Percentiles rank a stretch among this genome's conserved stretches.
Evolutionary conservation across 2,329 filamentous ascomycete species (phyloP).

Genomic region (Botryotinia globosa): DNA sequence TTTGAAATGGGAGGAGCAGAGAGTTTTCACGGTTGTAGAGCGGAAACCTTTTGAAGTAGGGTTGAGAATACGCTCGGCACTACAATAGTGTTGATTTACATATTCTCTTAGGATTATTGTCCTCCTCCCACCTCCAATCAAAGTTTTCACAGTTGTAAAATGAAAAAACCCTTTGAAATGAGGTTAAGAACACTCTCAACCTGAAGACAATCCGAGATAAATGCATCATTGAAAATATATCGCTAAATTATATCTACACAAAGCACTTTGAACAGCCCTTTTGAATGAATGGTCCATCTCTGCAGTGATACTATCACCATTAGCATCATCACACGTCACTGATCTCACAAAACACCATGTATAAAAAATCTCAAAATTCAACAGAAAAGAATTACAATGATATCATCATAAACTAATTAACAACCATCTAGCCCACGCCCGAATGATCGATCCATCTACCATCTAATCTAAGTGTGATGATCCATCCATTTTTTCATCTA

Average conservation of each 20-base stretch:
- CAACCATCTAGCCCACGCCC: not conserved
- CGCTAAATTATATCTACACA: no score
- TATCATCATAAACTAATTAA: conserved; percentile 1
- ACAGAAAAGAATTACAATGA: not conserved
- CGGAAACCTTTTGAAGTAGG: not conserved
- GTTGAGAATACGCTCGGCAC: not conserved
- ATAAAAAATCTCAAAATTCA: not conserved
- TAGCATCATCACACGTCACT: not conserved
- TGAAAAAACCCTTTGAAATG: no score
- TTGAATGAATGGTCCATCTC: not conserved
- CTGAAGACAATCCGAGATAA: no score
- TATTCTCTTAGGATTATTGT: no score
- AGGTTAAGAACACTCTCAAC: no score
- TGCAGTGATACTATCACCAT: not conserved
- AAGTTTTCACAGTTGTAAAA: no score
- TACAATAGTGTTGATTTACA: not conserved
- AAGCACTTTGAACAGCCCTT: no score
- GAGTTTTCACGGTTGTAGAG: not conserved
- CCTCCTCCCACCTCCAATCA: no score
- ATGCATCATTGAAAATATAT: no score
- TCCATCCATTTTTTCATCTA: conserved; percentile 7
- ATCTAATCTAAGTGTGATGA: conserved; percentile 7
- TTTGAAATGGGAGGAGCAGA: not conserved
- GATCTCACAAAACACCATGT: not conserved
- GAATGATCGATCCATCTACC: not conserved